Base-by-base conservation (phyloP, 2,329 filamentous ascomycete genomes). In the Xylariaceae sp. region DNA sequence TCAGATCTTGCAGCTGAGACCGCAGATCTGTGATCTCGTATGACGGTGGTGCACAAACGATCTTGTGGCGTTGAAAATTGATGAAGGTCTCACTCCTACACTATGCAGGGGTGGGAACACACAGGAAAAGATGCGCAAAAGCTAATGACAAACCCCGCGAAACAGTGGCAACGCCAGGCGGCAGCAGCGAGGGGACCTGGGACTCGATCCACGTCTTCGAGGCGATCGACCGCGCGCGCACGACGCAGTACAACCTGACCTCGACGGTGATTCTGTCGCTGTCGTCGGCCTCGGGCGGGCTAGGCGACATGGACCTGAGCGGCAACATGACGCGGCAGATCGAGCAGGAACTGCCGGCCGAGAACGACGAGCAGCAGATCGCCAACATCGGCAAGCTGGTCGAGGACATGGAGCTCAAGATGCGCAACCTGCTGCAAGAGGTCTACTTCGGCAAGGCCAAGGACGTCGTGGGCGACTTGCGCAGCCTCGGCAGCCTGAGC, bases 361-460 rank as follows among this genome's bases (percentile, higher is more conserved):
- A 95, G 54, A 85, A 84, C 57, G 91, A 97, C 66, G 85, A 86
- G 54, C 89, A 86, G 64, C 93, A 98, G 72, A 93, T 98, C 56
- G 87, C 87, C 56, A 98, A 98, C 67, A 88, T 97, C 46, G 93
- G 93, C 43, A 78, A 84, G 50, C 76, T 98, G 61, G 90, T 98
- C 39, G 93, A 98, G 74, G 93, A 98, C 66, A 97, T 98, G 93
- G 93, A 98, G 72, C 81, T 96, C 64, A 95, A 96, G 77, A 97
- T 98, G 93, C 81, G 93, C 52, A 98, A 98, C 67, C 67, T 97
- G 66, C 72, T 98, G 64, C 91, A 98, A 74, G 93, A 98, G 69
- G 93, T 98, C 37, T 98, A 98, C 71, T 98, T 98, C 68, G 93
- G 93, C 62, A 98, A 98, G 75, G 91, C 93, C 41, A 96, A 95